Evolutionary conservation across 768 basidiomycete genomes (phyloP), one percentile per base, ranked within the genome.

Genomic region (Leccinellum albellum): DNA sequence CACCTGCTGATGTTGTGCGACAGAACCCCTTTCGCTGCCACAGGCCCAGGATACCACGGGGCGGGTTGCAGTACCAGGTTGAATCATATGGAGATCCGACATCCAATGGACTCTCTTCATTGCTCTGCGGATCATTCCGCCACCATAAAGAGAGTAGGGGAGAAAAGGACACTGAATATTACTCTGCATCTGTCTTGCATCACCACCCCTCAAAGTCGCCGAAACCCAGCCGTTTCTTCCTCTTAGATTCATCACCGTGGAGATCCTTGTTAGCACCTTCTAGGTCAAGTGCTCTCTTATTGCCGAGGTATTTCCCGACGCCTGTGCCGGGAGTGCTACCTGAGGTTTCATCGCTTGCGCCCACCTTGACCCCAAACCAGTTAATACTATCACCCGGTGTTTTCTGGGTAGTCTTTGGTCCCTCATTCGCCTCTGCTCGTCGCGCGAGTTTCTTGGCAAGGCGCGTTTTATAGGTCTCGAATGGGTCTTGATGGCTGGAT

Each of bases 331-430:
- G 58, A 29, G 66, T 69, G 20, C 65, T 63, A 13, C 69, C 66
- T 10, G 72, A 64, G 28, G 61, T 68, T 21, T 72, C 72, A 51
- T 80, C 73, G 28, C 72, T 71, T 28, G 67, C 48, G 6, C 90
- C 89, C 8, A 97, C 82, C 69, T 90, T 91, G 50, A 86, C 85
- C 6, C 94, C 94, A 70, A 95, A 94, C 92, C 92, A 94, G 68
- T 91, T 90, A 55, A 86, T 75, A 57, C 83, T 76, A 60, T 89
- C 84, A n/a, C 81, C 82, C 49, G 82, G 79, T 64, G 83, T 84
- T 65, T 84, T 82, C 45, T 83, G 77, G 44, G 62, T 60, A 53
- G 42, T 61, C 65, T 64, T 73, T 57, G 70, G 66, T 44, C 69
- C 58, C 20, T 72, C 65, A 50, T 64, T 64, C 40, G 72, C 73